Base-by-base conservation (phyloP, 2,329 filamentous ascomycete species). In the Lachnellula subtilissima region DNA sequence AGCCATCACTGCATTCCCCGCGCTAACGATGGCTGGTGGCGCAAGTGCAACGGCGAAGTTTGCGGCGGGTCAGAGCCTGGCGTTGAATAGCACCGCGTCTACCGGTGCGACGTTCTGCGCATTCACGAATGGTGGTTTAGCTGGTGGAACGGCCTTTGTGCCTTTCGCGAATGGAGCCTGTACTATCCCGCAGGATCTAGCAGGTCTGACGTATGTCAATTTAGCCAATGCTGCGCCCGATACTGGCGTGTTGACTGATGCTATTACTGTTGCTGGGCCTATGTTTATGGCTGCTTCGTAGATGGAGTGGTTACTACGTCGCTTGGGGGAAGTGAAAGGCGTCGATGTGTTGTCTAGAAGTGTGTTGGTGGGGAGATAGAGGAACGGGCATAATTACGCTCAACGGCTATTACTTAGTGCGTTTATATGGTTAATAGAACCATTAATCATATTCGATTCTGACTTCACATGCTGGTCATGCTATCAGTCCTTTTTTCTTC, bases 171-270 rank as follows among this genome's bases (percentile, higher is more conserved):
- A 76, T 43, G 75, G 75, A 3, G 78, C 74, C 59, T 90, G 87
- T 70, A 72, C 74, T 47, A 78, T 88, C 25, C 86, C 87, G 14
- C 77, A 82, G 65, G 78, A 78, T 66, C 72, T 89, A 45, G 75
- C 77, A 8, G 87, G 87, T 48, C 75, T 88, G 61, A 81, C 82
- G 50, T 90, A 88, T 72, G 78, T 89, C 65, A 83, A 84, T 65
- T 76, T 90, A 63, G 82, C 85, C 54, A 87, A 69, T 65, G 68
- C 69, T 32, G 75, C 72, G 2, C 81, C 82, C 17, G 67, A 76
- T 32, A 73, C 72, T 22, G 81, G 80, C 37, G 70, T 75, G 39
- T 68, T 86, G 59, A 80, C 78, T 2, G 84, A 88, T 71, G 80
- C 79, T 53, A 84, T 85, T 63, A 83, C 84, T 48, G 74, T 89